A percentile compares a stretch with the other conserved stretches of the same genome.
Conservation (phyloP, 352 stramenopile genomes). For the Globisporangium acanthophoron region DNA sequence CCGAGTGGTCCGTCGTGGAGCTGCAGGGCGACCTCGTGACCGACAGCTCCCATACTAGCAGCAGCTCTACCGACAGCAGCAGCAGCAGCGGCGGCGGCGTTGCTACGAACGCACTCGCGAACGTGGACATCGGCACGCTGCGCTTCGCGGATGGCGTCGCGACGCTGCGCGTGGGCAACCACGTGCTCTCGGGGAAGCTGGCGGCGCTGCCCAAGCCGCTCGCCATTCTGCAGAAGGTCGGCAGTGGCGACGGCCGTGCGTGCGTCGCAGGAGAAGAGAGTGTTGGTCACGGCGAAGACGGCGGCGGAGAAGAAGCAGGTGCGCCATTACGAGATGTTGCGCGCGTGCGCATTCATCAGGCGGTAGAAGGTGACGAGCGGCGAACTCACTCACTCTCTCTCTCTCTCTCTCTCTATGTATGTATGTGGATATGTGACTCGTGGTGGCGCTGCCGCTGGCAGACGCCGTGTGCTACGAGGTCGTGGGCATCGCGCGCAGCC, state of each 20-base stretch:
- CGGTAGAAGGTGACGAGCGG: no score
- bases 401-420: no score
- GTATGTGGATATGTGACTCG: no score
- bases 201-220: slow-evolving; percentile 66
- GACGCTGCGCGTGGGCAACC: slow-evolving; percentile 79
- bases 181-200: slow-evolving; percentile 72
- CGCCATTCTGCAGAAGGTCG: slow-evolving; percentile 59
- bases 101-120: slow-evolving; percentile 17
- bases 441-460: no score
- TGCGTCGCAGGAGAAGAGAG: neutral
- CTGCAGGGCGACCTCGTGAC: slow-evolving; percentile 71
- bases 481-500: slow-evolving; percentile 74
- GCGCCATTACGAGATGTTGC: no score
- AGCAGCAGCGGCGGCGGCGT: no score
- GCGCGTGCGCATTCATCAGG: no score
- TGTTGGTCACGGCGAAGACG: no score
- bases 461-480: slow-evolving; percentile 47
- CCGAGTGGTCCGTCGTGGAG: slow-evolving; percentile 82
- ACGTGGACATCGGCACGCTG: slow-evolving; percentile 58
- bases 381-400: no score
- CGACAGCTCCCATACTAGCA: slow-evolving; percentile 12
- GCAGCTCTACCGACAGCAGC: neutral
- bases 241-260: neutral
- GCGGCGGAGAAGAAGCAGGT: no score
- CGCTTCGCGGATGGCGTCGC: slow-evolving; percentile 59